These are phyloP conservation scores for Spathaspora arborariae DNA, from an alignment of 805 yeast species.

Conservation along the genomic window DNA sequence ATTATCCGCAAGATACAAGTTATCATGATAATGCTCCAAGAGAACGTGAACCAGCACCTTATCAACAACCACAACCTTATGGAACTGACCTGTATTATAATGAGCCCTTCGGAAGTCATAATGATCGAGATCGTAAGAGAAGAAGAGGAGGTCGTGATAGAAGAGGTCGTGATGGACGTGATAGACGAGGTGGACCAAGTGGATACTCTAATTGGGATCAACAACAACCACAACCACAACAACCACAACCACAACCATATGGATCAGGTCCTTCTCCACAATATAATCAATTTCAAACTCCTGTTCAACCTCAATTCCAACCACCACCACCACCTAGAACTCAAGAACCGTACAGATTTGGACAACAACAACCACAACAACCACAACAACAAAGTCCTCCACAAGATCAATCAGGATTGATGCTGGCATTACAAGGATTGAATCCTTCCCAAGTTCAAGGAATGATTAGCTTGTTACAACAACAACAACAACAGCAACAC, in stretches of 20 bases:
- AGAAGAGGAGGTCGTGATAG: conserved; percentile 8
- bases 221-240: too few relatives aligned
- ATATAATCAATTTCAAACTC: conserved; percentile 9
- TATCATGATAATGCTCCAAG: conserved; percentile 10
- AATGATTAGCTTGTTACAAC: conserved; percentile 26
- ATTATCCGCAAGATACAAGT: conserved; percentile 10
- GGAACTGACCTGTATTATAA: conserved; percentile 1
- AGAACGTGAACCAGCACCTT: conserved; percentile 1
- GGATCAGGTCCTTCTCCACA: conserved; percentile 10
- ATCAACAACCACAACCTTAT: conserved; percentile 3
- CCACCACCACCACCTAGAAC: background rate
- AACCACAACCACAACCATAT: conserved; percentile 12
- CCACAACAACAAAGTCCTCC: conserved; percentile 1
- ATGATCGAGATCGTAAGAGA: conserved; percentile 10
- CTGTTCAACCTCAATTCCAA: conserved; percentile 1
- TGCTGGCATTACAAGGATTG: conserved; percentile 19
- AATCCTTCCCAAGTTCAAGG: conserved; percentile 33
- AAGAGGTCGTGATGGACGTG: conserved; percentile 8
- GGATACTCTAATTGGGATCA: conserved; percentile 10
- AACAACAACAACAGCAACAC: conserved; percentile 19
- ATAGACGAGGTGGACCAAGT: conserved; percentile 12
- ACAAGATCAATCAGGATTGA: conserved; percentile 4
- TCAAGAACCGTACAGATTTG: background rate
- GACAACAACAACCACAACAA: background rate
- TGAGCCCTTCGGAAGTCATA: background rate